Conservation (phyloP, 805 yeast genomes). For the Zygoascus biomembranicola region DNA sequence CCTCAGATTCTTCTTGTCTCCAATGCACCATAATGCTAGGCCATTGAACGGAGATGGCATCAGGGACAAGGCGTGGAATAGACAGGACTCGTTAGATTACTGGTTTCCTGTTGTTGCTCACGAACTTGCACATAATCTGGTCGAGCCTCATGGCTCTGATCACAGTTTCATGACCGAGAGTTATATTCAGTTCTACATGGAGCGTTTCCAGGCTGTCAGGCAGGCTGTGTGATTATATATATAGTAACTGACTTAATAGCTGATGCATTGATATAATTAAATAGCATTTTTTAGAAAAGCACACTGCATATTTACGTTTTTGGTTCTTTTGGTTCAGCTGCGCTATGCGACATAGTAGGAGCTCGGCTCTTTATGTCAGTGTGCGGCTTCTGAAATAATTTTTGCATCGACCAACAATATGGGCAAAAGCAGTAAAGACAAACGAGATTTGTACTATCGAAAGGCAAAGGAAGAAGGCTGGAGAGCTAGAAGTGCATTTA, state of each 20-base stretch:
- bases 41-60: not conserved
- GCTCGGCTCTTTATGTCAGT: no score
- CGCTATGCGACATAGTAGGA: no score
- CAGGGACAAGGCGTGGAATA: not conserved
- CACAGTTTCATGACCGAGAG: conserved; percentile 31
- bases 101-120: conserved; percentile 34
- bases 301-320: no score
- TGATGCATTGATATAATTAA: no score
- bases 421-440: conserved; percentile 95
- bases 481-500: conserved; percentile 95
- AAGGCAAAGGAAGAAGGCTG: conserved; percentile 97
- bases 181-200: conserved; percentile 25
- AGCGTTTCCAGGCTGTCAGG: not conserved
- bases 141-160: conserved; percentile 26
- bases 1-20: not conserved
- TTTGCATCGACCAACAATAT: conserved; percentile 30
- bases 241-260: no score
- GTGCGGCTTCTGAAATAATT: not conserved
- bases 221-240: no score
- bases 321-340: no score
- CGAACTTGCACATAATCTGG: conserved; percentile 34
- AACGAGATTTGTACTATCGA: conserved; percentile 76
- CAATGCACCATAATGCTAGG: conserved; percentile 19
- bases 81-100: conserved; percentile 20
- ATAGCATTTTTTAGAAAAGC: no score